Base-by-base conservation (phyloP, 768 basidiomycete genomes). In the Phlegmacium glaucopus region DNA sequence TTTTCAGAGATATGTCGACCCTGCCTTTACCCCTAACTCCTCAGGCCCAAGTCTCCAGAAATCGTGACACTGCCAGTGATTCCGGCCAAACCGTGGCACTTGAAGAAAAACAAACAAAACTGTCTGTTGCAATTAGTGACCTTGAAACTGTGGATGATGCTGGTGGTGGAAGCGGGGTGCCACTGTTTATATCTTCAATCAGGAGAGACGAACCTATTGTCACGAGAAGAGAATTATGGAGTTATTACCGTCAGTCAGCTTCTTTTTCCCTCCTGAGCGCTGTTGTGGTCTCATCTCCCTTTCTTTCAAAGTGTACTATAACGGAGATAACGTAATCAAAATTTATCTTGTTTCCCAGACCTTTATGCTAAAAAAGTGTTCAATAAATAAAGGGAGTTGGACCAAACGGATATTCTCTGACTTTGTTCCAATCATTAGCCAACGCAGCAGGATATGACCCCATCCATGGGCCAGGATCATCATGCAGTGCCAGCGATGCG, bases 381-480 rank as follows among this genome's bases (percentile, higher is more conserved):
- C 18, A 15, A n/a, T n/a, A n/a, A 16, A 26, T 25, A 5, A 53
- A 88, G 82, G 84, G 87, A 40, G 83, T 85, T 15, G 85, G 85
- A 27, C 85, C 85, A 6, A 58, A 74, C 15, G 76, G 77, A 51
- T 91, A 81, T 61, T 81, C 85, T 10, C 77, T 83, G 72, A 90
- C 86, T 2, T 62, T 79, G 17, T 91, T 91, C 65, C 90, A 91
- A 62, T 74, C 76, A 2, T 73, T 90, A 4, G 84, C 85, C 0
- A 80, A 75, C 4, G 67, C 77, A 3, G 85, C 90, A n/a, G 87
- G 88, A 1, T 87, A 76, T 47, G 90, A 91, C 55, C 86, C 87
- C 0, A 60, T 75, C 3, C 70, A 70, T 47, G 89, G 90, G 0
- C 80, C 79, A 5, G 87, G 87, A 1, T 85, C 83, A 0, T 80